A percentile compares a stretch with the other conserved stretches of the same genome.
phyloP scores from a whole-genome alignment of 208 protist genomes.

The Jaenimonas drosophilae region DNA sequence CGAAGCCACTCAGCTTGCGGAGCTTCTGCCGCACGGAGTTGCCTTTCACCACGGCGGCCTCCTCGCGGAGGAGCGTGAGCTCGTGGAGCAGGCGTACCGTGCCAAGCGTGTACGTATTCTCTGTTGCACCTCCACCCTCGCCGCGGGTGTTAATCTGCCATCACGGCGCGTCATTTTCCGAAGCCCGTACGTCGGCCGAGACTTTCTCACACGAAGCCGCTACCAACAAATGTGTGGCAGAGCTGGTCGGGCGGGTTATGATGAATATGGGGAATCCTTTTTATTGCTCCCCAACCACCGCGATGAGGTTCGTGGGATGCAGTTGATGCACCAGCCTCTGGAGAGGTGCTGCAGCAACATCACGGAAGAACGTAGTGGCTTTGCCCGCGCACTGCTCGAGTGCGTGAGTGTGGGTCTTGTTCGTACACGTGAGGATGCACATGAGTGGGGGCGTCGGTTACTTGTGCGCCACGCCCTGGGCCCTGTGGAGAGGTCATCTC shows the following conservation, averaged over 20 bases:
- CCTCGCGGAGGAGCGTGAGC: slow-evolving; percentile 62
- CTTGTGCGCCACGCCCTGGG: slow-evolving; percentile 33
- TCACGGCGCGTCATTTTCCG: slow-evolving; percentile 85
- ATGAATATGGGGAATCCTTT: slow-evolving; percentile 78
- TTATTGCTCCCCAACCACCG: slow-evolving; percentile 34
- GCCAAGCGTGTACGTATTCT: slow-evolving; percentile 58
- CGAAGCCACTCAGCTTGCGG: slow-evolving; percentile 24
- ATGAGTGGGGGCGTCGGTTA: slow-evolving; percentile 33
- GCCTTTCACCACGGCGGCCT: slow-evolving; percentile 87
- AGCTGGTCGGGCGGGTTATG: slow-evolving; percentile 68
- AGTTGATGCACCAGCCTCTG: slow-evolving; percentile 33
- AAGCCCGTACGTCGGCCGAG: slow-evolving; percentile 54
- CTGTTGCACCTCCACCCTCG: slow-evolving; percentile 90
- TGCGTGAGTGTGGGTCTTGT: slow-evolving; percentile 71
- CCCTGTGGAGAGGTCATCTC: too few relatives aligned
- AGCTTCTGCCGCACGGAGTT: slow-evolving; percentile 65
- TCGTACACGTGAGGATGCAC: slow-evolving; percentile 16
- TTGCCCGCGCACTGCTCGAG: slow-evolving; percentile 65
- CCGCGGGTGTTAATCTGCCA: slow-evolving; percentile 90
- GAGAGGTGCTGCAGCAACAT: slow-evolving; percentile 42
- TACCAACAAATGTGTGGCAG: slow-evolving; percentile 85
- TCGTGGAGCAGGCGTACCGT: slow-evolving; percentile 78
- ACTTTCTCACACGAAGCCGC: slow-evolving; percentile 52
- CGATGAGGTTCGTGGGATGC: slow-evolving; percentile 27
- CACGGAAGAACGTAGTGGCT: slow-evolving; percentile 19